Percentiles rank a stretch among this genome's conserved stretches.
Evolutionary conservation across 2,329 filamentous ascomycete genomes (phyloP).

Genomic region (Amylocarpus encephaloides): DNA sequence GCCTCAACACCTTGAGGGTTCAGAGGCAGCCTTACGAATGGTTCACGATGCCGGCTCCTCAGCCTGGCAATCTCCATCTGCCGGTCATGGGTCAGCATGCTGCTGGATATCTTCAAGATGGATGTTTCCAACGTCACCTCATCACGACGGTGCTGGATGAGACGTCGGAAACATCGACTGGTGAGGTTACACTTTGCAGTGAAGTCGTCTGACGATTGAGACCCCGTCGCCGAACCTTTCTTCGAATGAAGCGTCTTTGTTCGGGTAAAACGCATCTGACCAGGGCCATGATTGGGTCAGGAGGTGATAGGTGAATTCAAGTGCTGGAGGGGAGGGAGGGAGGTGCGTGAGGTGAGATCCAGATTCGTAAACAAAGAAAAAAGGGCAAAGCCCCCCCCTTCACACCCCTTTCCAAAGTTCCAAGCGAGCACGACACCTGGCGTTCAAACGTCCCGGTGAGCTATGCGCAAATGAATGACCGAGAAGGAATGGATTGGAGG

Average conservation of each 20-base stretch:
- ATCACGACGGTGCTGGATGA: slow-evolving; percentile 1
- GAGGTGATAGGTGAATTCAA: slow-evolving; percentile 8
- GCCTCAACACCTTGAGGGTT: slow-evolving; percentile 21
- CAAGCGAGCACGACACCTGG: slow-evolving; percentile 8
- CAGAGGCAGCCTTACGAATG: slow-evolving; percentile 25
- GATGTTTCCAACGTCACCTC: slow-evolving; percentile 19
- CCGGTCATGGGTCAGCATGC: slow-evolving; percentile 25
- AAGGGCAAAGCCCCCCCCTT: no score
- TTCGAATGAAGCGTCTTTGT: slow-evolving; percentile 12
- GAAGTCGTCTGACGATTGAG: slow-evolving; percentile 5
- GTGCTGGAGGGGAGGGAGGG: background rate
- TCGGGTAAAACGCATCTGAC: slow-evolving; percentile 15
- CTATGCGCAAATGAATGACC: slow-evolving; percentile 10
- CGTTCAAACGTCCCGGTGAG: slow-evolving; percentile 3
- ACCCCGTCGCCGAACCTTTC: slow-evolving; percentile 10
- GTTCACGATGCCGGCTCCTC: slow-evolving; percentile 25
- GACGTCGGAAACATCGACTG: background rate
- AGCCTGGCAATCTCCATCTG: slow-evolving; percentile 22
- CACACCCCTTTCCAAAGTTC: no score
- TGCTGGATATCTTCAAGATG: slow-evolving; percentile 13
- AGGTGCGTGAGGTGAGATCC: no score
- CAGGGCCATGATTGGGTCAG: slow-evolving; percentile 9
- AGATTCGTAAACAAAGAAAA: background rate
- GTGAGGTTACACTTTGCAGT: slow-evolving; percentile 9
- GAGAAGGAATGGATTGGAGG: background rate